Base-by-base conservation (phyloP, 371 early-diverging fungal species). In the Thermomucor indicae-seudaticae region DNA sequence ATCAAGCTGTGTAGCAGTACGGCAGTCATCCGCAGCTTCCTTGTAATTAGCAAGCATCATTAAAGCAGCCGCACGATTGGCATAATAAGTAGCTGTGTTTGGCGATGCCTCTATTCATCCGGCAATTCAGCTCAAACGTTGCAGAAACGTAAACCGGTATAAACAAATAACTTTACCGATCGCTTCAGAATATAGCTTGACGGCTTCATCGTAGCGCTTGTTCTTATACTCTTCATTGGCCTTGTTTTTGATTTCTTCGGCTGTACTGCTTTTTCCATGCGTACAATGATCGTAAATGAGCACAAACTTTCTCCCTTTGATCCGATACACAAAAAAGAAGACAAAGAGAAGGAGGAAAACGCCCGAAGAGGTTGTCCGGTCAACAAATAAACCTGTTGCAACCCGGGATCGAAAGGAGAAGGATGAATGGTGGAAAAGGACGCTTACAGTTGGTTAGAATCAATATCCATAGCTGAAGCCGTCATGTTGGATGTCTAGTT, bases 41-140 rank as follows among this genome's bases (percentile, higher is more conserved):
- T 73, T 67, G 61, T 79, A 86, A 42, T 77, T 76, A 35, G 75
- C 78, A 40, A 84, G 61, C 87, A 91, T 91, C 55, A 83, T 78
- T 24, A 78, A 67, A 16, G 91, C 90, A 16, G 93, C 92, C 10
- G 92, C 86, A 44, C 93, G 78, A 66, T 95, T 93, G 47, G 79
- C 75, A 60, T 86, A 89, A 56, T 83, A 87, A 1, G 84, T 89
- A 2, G 87, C 60, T 12, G 77, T 78, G 17, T 69, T 55, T 16
- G 88, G 84, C 19, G 83, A 78, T 25, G 82, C 54, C 37, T 84
- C 79, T 66, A 58, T n/a, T 47, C 27, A n/a, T 1, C n/a, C 3
- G 17, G 4, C 11, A 11, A 37, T 37, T 19, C 37, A 37, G 4
- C 11, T 25, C 6, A 19, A 58, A 16, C 17, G 25, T 6, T 31